Evolutionary conservation across 345 rosid genomes (phyloP).

Genomic region (Hibiscus trionum): DNA sequence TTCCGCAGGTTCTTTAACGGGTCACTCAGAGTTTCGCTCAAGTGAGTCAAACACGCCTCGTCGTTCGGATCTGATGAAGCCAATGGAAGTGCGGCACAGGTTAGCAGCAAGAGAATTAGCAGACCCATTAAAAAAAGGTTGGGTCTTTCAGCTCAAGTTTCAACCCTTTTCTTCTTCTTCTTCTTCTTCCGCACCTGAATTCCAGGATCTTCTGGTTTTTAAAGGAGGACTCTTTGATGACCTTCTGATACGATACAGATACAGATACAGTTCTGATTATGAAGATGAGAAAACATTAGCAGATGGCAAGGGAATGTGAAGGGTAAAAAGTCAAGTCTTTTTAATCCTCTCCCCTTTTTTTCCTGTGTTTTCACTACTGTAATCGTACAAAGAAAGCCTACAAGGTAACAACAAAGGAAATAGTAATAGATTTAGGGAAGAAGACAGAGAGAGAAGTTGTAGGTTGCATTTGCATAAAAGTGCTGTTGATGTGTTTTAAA

Average conservation of each 20-base stretch:
- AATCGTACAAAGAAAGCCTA: not conserved
- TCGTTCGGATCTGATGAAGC: constrained; percentile 54
- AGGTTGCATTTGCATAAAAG: not conserved
- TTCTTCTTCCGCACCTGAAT: not conserved
- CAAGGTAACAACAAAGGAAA: not conserved
- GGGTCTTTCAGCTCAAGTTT: not conserved
- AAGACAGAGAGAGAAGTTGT: not conserved
- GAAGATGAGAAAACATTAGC: not conserved
- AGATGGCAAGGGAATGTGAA: not conserved
- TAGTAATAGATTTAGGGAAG: not conserved
- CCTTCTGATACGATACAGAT: not conserved
- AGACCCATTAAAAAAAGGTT: constrained; percentile 11
- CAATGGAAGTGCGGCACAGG: constrained; percentile 21
- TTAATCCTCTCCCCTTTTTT: not conserved
- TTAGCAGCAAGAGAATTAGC: constrained; percentile 26
- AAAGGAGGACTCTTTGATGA: not conserved
- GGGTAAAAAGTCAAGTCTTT: not conserved
- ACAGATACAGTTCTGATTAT: not conserved
- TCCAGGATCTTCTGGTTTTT: not conserved
- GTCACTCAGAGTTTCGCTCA: constrained; percentile 49
- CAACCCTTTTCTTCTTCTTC: not conserved
- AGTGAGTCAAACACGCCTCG: constrained; percentile 51
- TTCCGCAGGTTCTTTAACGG: constrained; percentile 58
- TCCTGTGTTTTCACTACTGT: not conserved
- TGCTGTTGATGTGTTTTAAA: not conserved